Percentiles rank a stretch among this genome's conserved stretches.
Conservation (phyloP, 805 yeast genomes). For the Komagataella mondaviorum region DNA sequence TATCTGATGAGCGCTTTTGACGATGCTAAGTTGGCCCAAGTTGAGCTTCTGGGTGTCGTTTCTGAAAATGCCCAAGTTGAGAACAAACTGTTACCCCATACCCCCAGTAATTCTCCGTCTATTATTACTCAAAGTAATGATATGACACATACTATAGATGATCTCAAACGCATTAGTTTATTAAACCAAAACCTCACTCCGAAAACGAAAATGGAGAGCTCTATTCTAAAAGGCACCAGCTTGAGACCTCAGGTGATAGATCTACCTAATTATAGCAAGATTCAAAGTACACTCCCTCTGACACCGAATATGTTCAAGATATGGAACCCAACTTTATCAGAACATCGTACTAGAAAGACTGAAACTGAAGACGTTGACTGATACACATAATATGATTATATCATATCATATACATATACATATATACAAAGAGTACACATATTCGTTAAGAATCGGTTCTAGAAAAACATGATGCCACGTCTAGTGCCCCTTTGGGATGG, state of each 20-base stretch:
- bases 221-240: not conserved
- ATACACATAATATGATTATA: too few relatives aligned
- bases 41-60: conserved; percentile 22
- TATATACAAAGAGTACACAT: not conserved
- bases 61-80: not conserved
- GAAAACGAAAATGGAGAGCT: not conserved
- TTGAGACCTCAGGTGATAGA: not conserved
- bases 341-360: not conserved
- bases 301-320: not conserved
- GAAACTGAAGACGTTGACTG: not conserved
- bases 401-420: not conserved
- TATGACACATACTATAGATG: not conserved
- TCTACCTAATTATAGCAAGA: not conserved
- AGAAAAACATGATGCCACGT: not conserved
- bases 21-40: conserved; percentile 44
- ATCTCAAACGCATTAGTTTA: not conserved
- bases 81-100: not conserved
- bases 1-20: conserved; percentile 53
- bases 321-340: not conserved
- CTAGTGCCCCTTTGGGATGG: conserved; percentile 11
- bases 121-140: not conserved
- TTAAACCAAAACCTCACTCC: not conserved
- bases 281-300: not conserved
- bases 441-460: not conserved
- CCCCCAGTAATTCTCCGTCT: not conserved